Base-by-base conservation (phyloP, 805 yeast species). In the Candida sphagnicola region DNA sequence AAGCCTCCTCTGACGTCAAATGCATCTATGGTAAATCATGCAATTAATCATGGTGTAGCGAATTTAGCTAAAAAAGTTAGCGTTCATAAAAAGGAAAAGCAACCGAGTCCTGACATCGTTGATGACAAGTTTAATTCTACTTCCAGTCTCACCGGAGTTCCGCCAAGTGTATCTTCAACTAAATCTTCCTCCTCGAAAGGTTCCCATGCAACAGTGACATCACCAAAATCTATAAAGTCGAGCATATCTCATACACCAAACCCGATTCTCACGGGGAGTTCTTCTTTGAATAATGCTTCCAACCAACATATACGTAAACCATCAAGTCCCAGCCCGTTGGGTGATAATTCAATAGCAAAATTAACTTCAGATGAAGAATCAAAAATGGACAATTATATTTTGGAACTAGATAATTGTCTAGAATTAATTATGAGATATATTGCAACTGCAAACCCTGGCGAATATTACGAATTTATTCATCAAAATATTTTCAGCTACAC, bases 381-480 rank as follows among this genome's bases (percentile, higher is more conserved):
- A n/a, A 29, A 37, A 5, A 37, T 46, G 2, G 42, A 36, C 5
- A 19, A 28, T 12, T 38, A 42, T 38, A 39, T 59, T 19, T 46
- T 46, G 10, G 65, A 61, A 23, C 62, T 68, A 30, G 73, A 68
- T 47, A 37, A 40, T n/a, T 49, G 58, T 38, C 45, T 61, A 13
- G 63, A 59, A 42, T 40, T 56, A 11, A 50, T 62, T 15, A 46
- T 65, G 30, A 53, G 64, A 32, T 67, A 54, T 38, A 42, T 68
- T 10, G 67, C 72, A 1, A 54, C 64, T 1, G 54, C 73, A 3
- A 64, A 65, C 43, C 65, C 73, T 1, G 36, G 34, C 2, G 57
- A 56, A 4, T 67, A 63, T 42, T 58, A 51, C 38, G 41, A 44
- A 18, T 67, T 53, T 38, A 32, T 65, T 8, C 39, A 48, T 21